phyloP scores from a whole-genome alignment of 192 early-diverging fungal species.

The Gryganskiella cystojenkinii region DNA sequence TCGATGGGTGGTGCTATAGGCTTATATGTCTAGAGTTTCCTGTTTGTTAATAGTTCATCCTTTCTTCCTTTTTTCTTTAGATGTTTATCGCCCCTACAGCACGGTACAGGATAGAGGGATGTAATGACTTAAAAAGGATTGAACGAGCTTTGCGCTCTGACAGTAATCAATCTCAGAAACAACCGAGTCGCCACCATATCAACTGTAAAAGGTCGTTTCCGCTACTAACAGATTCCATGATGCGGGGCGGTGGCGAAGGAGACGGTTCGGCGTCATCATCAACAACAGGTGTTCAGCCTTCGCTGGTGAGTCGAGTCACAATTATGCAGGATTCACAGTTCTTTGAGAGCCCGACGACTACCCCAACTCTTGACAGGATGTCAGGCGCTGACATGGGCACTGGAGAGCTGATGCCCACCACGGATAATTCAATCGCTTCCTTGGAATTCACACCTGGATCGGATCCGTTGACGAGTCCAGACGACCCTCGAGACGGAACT shows the following conservation, averaged over 20 bases:
- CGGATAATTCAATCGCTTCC: too few relatives aligned
- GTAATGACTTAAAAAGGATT: conserved; percentile 31
- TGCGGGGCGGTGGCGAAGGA: too few relatives aligned
- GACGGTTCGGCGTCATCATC: background rate
- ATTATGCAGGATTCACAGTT: background rate
- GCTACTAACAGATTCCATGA: too few relatives aligned
- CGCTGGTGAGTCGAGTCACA: conserved; percentile 16
- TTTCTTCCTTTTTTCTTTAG: conserved; percentile 6
- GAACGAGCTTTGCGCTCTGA: conserved; percentile 11
- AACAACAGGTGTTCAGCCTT: conserved; percentile 6
- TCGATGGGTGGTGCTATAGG: too few relatives aligned
- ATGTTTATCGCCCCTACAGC: conserved; percentile 27
- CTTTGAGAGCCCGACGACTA: too few relatives aligned
- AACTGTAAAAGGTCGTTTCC: background rate
- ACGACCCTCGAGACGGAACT: too few relatives aligned
- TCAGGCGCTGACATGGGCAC: too few relatives aligned
- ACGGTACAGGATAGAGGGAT: conserved; percentile 43
- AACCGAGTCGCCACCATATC: background rate
- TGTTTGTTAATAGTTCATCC: background rate
- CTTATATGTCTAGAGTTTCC: too few relatives aligned
- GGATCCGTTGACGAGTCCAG: too few relatives aligned
- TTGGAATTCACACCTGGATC: too few relatives aligned
- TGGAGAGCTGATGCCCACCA: too few relatives aligned
- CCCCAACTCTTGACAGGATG: too few relatives aligned
- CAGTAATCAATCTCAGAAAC: background rate